Percentiles rank a stretch among this genome's conserved stretches.
These are phyloP conservation scores for Epichloe brachyelytri DNA, from an alignment of 2,329 filamentous ascomycete species.

Conservation along the genomic window DNA sequence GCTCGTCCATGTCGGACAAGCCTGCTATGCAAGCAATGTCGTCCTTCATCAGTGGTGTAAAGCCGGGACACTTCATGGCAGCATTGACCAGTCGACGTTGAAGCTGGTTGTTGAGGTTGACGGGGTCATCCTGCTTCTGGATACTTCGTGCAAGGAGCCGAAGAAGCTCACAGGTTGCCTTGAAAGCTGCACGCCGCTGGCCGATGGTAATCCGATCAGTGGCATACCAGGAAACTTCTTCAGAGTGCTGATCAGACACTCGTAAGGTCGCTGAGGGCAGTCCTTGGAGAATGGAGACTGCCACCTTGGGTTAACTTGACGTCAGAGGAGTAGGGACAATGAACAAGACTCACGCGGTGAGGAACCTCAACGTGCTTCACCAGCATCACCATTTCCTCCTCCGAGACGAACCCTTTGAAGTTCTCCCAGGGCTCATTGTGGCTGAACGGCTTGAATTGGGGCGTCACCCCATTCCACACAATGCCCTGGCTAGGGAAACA, in stretches of 20 bases:
- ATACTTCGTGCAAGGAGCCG: constrained; percentile 30
- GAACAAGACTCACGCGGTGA: constrained; percentile 38
- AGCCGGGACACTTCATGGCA: constrained; percentile 45
- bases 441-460: constrained; percentile 24
- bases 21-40: constrained; percentile 34
- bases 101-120: constrained; percentile 39
- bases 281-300: constrained; percentile 47
- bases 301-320: constrained; percentile 2
- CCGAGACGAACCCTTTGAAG: constrained; percentile 47
- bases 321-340: neutral
- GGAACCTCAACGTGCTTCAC: constrained; percentile 50
- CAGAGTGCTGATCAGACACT: constrained; percentile 51
- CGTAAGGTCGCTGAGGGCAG: constrained; percentile 51
- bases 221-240: constrained; percentile 50
- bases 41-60: constrained; percentile 49
- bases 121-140: constrained; percentile 22
- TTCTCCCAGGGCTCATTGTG: constrained; percentile 31
- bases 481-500: constrained; percentile 48
- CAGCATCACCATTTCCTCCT: constrained; percentile 51
- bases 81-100: constrained; percentile 38
- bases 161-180: constrained; percentile 36
- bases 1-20: constrained; percentile 22
- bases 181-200: constrained; percentile 41
- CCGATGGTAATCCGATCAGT: constrained; percentile 42
- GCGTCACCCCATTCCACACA: constrained; percentile 37